These are phyloP conservation scores for Magnolia sinica DNA, from an alignment of 164 flowering plant genomes.

Conservation along the genomic window DNA sequence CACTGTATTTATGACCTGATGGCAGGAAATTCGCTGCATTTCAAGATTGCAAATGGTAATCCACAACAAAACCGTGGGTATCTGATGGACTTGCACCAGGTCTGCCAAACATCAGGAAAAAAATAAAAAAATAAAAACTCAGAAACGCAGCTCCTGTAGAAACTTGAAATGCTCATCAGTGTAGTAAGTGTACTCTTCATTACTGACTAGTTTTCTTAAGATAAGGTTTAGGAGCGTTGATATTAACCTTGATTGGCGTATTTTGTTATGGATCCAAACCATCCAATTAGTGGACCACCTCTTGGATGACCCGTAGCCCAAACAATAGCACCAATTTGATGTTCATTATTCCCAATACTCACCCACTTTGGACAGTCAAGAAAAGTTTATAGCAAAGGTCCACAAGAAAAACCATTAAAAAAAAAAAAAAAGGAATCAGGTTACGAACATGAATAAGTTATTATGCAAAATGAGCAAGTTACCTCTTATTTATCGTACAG, in stretches of 20 bases:
- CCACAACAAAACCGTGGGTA: conserved; percentile 5
- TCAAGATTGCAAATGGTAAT: conserved; percentile 13
- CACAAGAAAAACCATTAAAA: too few species aligned
- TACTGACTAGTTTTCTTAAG: background rate
- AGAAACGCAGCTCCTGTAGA: background rate
- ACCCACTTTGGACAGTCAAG: too few species aligned
- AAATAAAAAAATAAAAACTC: too few species aligned
- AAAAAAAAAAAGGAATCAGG: background rate
- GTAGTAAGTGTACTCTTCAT: background rate
- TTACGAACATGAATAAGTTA: background rate
- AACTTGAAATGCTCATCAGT: background rate
- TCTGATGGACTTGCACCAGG: conserved; percentile 17
- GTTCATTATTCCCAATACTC: too few species aligned
- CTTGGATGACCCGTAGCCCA: too few species aligned
- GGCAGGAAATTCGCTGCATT: background rate
- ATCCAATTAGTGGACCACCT: too few species aligned
- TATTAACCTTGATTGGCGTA: too few species aligned
- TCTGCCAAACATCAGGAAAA: conserved; percentile 7
- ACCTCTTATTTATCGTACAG: conserved; percentile 88
- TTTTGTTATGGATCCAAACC: too few species aligned
- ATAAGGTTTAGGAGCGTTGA: background rate
- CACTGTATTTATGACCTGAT: background rate
- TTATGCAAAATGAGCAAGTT: conserved; percentile 2
- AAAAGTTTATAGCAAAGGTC: too few species aligned
- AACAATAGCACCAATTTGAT: background rate